These are phyloP conservation scores for Beauveria caledonica DNA, from an alignment of 2,329 filamentous ascomycete species.

Conservation along the genomic window DNA sequence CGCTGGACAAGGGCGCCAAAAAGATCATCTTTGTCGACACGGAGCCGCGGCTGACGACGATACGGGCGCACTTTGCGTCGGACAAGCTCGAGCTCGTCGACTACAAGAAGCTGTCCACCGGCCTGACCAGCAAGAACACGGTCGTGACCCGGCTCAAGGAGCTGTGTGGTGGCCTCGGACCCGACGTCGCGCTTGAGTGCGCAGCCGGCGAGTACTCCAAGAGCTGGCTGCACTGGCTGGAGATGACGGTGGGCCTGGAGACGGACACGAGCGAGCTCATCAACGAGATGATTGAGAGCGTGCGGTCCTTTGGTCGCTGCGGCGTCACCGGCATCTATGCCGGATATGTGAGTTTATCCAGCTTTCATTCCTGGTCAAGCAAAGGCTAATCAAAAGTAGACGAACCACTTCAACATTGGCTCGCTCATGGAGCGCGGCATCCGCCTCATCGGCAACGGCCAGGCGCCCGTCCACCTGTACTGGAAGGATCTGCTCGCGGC, in stretches of 20 bases:
- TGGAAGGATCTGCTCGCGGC: constrained; percentile 67
- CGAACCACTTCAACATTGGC: constrained; percentile 77
- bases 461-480: constrained; percentile 71
- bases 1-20: constrained; percentile 62
- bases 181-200: constrained; percentile 66
- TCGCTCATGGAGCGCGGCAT: constrained; percentile 82
- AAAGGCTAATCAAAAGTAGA: constrained; percentile 31
- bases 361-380: constrained; percentile 2
- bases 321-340: constrained; percentile 68
- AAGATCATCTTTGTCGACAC: constrained; percentile 75
- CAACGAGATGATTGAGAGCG: constrained; percentile 72
- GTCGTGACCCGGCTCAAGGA: constrained; percentile 68
- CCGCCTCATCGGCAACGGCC: constrained; percentile 60
- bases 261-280: constrained; percentile 77
- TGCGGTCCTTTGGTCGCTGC: constrained; percentile 62
- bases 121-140: constrained; percentile 49
- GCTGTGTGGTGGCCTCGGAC: constrained; percentile 61
- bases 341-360: constrained; percentile 39
- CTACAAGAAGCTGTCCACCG: constrained; percentile 51
- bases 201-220: constrained; percentile 54
- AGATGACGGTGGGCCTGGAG: constrained; percentile 58
- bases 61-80: constrained; percentile 52
- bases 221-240: constrained; percentile 51
- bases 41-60: constrained; percentile 59
- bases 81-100: constrained; percentile 59